These are phyloP conservation scores for Cordyceps tenuipes DNA, from an alignment of 2,329 filamentous ascomycete species.

Conservation along the genomic window DNA sequence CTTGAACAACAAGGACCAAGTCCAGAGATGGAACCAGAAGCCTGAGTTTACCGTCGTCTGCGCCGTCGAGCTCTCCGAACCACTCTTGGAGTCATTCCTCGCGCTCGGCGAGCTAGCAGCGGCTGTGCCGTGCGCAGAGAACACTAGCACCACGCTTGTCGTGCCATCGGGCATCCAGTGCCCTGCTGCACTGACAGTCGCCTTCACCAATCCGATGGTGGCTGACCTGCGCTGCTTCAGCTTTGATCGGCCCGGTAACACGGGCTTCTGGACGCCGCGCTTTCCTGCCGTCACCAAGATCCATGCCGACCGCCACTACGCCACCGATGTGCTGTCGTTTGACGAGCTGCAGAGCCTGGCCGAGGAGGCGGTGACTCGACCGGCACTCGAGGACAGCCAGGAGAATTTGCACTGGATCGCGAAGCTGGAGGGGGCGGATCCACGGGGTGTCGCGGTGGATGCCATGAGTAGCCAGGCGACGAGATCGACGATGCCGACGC, in stretches of 20 bases:
- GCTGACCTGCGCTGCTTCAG: conserved; percentile 75
- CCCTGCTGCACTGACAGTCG: conserved; percentile 34
- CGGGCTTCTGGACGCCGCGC: conserved; percentile 63
- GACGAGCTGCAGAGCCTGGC: conserved; percentile 62
- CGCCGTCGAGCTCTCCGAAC: conserved; percentile 46
- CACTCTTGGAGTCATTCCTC: conserved; percentile 43
- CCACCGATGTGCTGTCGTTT: conserved; percentile 57
- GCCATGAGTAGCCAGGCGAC: conserved; percentile 36
- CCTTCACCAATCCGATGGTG: conserved; percentile 65
- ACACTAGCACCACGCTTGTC: conserved; percentile 35
- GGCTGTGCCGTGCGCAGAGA: conserved; percentile 28
- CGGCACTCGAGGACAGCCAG: conserved; percentile 46
- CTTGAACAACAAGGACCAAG: conserved; percentile 56
- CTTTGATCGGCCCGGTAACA: conserved; percentile 64
- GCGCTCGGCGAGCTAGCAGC: conserved; percentile 36
- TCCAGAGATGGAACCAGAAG: conserved; percentile 38
- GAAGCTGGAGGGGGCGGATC: conserved; percentile 49
- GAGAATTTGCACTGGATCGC: conserved; percentile 55
- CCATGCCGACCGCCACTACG: conserved; percentile 64
- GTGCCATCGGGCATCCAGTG: conserved; percentile 36
- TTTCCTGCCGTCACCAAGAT: conserved; percentile 72
- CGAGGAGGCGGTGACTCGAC: conserved; percentile 40
- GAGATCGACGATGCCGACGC: conserved; percentile 27
- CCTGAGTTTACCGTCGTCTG: conserved; percentile 62
- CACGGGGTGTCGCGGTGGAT: conserved; percentile 34